Conservation (phyloP, 2,329 filamentous ascomycete genomes). For the Gnomoniopsis sp. region DNA sequence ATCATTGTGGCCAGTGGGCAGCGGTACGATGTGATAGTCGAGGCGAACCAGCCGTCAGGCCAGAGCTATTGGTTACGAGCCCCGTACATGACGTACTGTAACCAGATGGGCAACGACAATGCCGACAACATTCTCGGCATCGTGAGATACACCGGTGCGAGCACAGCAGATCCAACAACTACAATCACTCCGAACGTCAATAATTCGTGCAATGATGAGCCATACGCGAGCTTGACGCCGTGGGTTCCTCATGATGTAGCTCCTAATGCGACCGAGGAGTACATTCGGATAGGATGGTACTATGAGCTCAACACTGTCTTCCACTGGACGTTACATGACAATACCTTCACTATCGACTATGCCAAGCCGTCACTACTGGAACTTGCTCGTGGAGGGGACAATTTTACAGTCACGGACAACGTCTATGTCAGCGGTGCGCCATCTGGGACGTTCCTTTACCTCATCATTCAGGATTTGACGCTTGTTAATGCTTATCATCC, state of each 20-base stretch:
- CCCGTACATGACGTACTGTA: conserved; percentile 17
- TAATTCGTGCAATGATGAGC: conserved; percentile 23
- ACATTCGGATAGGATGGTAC: neutral
- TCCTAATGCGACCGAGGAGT: neutral
- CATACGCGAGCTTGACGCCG: conserved; percentile 22
- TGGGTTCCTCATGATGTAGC: conserved; percentile 6
- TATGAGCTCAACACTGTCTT: conserved; percentile 16
- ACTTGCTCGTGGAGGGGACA: neutral
- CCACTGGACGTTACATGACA: neutral
- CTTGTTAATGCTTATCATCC: conserved; percentile 32
- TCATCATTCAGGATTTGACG: conserved; percentile 2
- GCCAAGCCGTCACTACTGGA: neutral
- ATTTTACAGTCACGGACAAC: neutral
- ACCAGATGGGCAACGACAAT: conserved; percentile 12
- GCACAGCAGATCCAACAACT: conserved; percentile 13
- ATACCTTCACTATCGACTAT: neutral
- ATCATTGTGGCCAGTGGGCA: conserved; percentile 41
- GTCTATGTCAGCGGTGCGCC: neutral
- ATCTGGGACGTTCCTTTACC: neutral
- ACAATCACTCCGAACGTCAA: neutral
- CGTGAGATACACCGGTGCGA: conserved; percentile 20
- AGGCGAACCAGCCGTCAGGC: conserved; percentile 5
- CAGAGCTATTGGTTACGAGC: conserved; percentile 23
- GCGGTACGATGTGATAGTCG: conserved; percentile 20
- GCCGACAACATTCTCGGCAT: conserved; percentile 21